phyloP scores from a whole-genome alignment of 2,329 filamentous ascomycete species.

The Trichoderma sp. region DNA sequence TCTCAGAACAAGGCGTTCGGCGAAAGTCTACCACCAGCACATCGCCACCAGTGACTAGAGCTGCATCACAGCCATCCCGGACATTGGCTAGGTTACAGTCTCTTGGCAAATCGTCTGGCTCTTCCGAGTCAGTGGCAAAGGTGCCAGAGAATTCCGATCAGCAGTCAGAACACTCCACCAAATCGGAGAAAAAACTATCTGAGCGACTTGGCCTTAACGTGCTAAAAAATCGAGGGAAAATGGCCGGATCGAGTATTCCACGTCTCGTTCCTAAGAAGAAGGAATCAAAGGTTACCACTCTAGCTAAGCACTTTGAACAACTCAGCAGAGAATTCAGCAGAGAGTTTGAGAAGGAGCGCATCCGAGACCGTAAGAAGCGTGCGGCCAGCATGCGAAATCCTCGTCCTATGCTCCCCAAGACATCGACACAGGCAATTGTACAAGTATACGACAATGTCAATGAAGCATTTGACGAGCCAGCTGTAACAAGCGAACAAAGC shows the following conservation, averaged over 20 bases:
- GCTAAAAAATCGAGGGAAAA: constrained; percentile 59
- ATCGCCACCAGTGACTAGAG: constrained; percentile 53
- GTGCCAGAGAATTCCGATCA: constrained; percentile 28
- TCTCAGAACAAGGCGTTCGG: constrained; percentile 37
- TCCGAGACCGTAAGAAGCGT: constrained; percentile 78
- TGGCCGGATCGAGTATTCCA: constrained; percentile 74
- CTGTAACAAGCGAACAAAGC: constrained; percentile 52
- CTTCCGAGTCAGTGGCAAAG: constrained; percentile 35
- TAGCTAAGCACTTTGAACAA: constrained; percentile 95
- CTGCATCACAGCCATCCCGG: constrained; percentile 51
- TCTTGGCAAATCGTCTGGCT: constrained; percentile 40
- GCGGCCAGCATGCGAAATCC: constrained; percentile 72
- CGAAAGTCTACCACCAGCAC: constrained; percentile 46
- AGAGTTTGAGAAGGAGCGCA: constrained; percentile 92
- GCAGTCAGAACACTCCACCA: constrained; percentile 40
- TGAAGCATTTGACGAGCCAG: constrained; percentile 83
- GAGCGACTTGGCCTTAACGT: constrained; percentile 67
- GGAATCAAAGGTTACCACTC: constrained; percentile 78
- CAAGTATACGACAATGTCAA: constrained; percentile 93
- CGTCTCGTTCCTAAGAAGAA: constrained; percentile 76
- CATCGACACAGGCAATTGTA: constrained; percentile 91
- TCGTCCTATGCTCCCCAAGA: constrained; percentile 77
- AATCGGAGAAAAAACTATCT: constrained; percentile 71
- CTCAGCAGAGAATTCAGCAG: constrained; percentile 93
- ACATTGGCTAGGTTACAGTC: constrained; percentile 47